Conservation (phyloP, 2,329 filamentous ascomycete genomes). For the Aspergillus tanneri region DNA sequence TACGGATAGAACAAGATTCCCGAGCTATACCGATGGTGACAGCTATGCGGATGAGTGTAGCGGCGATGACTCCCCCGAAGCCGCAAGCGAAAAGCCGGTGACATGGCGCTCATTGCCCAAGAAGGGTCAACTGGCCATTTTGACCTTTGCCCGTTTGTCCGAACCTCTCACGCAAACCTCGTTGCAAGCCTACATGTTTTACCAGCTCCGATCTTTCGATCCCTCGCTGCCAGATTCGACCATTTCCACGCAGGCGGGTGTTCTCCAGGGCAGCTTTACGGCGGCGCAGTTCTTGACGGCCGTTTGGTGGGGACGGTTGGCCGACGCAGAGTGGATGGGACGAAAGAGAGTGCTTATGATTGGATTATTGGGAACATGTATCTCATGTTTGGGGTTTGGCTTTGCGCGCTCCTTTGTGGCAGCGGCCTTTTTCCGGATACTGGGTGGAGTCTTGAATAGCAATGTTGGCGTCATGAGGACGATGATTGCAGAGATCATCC, state of each 20-base stretch:
- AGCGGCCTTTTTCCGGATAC: slow-evolving; percentile 64
- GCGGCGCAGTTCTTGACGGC: slow-evolving; percentile 80
- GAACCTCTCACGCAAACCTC: slow-evolving; percentile 81
- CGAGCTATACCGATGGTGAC: slow-evolving; percentile 15
- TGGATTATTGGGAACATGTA: slow-evolving; percentile 67
- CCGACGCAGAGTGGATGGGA: slow-evolving; percentile 64
- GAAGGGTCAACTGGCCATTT: slow-evolving; percentile 73
- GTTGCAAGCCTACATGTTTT: slow-evolving; percentile 78
- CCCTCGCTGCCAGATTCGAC: slow-evolving; percentile 56
- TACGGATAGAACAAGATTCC: slow-evolving; percentile 14
- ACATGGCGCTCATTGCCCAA: slow-evolving; percentile 72
- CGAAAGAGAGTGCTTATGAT: slow-evolving; percentile 77
- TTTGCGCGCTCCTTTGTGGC: slow-evolving; percentile 63
- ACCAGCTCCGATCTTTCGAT: slow-evolving; percentile 80
- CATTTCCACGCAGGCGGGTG: slow-evolving; percentile 73
- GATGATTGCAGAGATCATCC: slow-evolving; percentile 70
- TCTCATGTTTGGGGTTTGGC: slow-evolving; percentile 67
- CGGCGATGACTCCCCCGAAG: slow-evolving; percentile 14
- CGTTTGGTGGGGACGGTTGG: slow-evolving; percentile 75
- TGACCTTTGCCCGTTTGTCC: slow-evolving; percentile 74
- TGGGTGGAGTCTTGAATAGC: slow-evolving; percentile 69
- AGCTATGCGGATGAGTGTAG: slow-evolving; percentile 17
- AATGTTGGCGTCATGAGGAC: slow-evolving; percentile 74
- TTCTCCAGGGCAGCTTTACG: slow-evolving; percentile 77
- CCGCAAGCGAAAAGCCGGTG: slow-evolving; percentile 47